Evolutionary conservation across 2,329 filamentous ascomycete species (phyloP).

Genomic region (Aspergillus sojae): DNA sequence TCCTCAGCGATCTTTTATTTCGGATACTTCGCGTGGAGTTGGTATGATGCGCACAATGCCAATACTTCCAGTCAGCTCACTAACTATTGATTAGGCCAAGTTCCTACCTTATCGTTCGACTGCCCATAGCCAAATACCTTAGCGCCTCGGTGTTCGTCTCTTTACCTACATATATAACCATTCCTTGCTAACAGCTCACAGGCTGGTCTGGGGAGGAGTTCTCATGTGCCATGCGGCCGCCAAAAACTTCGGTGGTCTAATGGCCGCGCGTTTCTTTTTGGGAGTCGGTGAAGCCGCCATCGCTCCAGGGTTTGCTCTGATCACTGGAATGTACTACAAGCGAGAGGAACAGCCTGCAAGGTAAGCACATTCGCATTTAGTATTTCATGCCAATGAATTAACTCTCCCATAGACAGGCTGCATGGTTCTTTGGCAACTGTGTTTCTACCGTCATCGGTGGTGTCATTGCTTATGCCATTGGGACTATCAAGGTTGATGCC

Average conservation of each 20-base stretch:
- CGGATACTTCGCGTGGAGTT: conserved; percentile 42
- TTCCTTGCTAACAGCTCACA: background rate
- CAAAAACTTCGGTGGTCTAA: conserved; percentile 34
- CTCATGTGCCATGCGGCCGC: conserved; percentile 37
- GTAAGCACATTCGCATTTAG: conserved; percentile 1
- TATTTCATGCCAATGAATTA: too few species aligned
- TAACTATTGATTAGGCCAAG: conserved; percentile 27
- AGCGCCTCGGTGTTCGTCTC: conserved; percentile 32
- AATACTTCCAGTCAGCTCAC: background rate
- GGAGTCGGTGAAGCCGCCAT: conserved; percentile 34
- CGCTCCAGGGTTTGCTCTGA: conserved; percentile 40
- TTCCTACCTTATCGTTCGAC: conserved; percentile 39
- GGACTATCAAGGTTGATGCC: conserved; percentile 20
- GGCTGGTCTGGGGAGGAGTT: conserved; percentile 35
- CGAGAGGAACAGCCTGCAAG: conserved; percentile 35
- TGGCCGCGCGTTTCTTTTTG: conserved; percentile 44
- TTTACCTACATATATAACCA: conserved; percentile 5
- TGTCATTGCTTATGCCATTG: conserved; percentile 34
- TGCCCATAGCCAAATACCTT: conserved; percentile 33
- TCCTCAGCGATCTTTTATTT: conserved; percentile 38
- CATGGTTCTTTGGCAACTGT: conserved; percentile 40
- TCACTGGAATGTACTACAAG: conserved; percentile 40
- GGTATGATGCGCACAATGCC: conserved; percentile 9
- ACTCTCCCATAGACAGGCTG: conserved; percentile 27
- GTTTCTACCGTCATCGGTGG: conserved; percentile 34